Evolutionary conservation across 2,329 filamentous ascomycete genomes (phyloP).

Genomic region (Metarhizium rileyi): DNA sequence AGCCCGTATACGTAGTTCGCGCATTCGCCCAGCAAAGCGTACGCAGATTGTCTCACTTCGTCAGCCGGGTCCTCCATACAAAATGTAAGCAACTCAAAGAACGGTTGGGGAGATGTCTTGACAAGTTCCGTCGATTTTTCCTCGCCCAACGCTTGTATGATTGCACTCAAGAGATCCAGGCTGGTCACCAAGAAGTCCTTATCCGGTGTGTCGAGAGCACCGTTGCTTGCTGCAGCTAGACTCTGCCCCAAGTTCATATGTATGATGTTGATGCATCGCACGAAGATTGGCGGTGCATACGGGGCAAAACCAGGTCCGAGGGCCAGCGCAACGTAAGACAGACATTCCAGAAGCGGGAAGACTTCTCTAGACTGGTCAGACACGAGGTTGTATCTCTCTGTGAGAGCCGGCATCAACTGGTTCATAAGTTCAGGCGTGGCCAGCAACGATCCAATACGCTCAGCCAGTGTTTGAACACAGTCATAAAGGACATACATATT

Average conservation of each 20-base stretch:
- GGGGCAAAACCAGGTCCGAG: constrained; percentile 74
- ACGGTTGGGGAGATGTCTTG: constrained; percentile 62
- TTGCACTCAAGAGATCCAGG: constrained; percentile 82
- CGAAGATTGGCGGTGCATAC: constrained; percentile 80
- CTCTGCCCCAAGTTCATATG: constrained; percentile 82
- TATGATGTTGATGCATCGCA: constrained; percentile 81
- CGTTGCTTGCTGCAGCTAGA: constrained; percentile 58
- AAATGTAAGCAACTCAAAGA: constrained; percentile 83
- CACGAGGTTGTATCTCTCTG: constrained; percentile 78
- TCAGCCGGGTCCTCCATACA: constrained; percentile 89
- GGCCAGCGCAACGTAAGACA: constrained; percentile 87
- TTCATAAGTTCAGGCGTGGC: constrained; percentile 73
- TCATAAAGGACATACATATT: constrained; percentile 99
- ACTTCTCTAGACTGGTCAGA: constrained; percentile 84
- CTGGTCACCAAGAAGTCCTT: constrained; percentile 97
- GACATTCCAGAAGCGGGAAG: constrained; percentile 89
- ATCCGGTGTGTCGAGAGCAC: constrained; percentile 67
- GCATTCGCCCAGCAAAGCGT: constrained; percentile 88
- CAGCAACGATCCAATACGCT: constrained; percentile 75
- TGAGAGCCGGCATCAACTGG: constrained; percentile 85
- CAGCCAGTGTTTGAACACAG: constrained; percentile 92
- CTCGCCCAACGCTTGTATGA: constrained; percentile 78
- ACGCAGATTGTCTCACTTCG: constrained; percentile 92
- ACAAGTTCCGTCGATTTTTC: constrained; percentile 69
- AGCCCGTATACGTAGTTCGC: constrained; percentile 85